A percentile compares a stretch with the other conserved stretches of the same genome.
Evolutionary conservation across 2,329 filamentous ascomycete genomes (phyloP).

Genomic region (Raffaelea deltoideospora): DNA sequence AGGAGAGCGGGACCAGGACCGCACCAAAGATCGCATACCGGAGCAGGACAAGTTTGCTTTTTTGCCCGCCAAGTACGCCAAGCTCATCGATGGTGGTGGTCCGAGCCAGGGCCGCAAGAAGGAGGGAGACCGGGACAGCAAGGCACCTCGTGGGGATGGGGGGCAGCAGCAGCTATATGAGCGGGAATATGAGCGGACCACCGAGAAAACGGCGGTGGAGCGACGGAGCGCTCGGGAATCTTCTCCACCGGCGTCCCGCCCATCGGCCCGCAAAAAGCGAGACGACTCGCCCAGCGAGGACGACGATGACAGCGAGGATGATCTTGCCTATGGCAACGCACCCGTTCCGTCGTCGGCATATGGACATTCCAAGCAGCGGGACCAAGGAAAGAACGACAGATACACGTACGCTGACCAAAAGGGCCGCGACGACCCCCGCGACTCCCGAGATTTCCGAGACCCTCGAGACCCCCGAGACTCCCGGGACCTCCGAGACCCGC

Average conservation of each 20-base stretch:
- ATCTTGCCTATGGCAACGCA: constrained; percentile 33
- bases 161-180: constrained; percentile 9
- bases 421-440: constrained; percentile 10
- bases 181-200: constrained; percentile 12
- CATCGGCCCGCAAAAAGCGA: constrained; percentile 1
- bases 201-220: neutral
- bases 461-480: constrained; percentile 1
- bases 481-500: constrained; percentile 1
- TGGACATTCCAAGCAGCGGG: constrained; percentile 16
- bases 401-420: constrained; percentile 16
- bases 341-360: constrained; percentile 4
- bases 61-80: constrained; percentile 32
- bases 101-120: neutral
- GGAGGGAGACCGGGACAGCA: neutral
- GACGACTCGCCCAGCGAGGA: constrained; percentile 3
- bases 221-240: neutral
- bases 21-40: constrained; percentile 15
- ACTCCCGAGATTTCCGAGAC: neutral
- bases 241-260: no score
- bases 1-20: constrained; percentile 8
- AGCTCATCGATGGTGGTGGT: constrained; percentile 15
- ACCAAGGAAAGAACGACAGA: constrained; percentile 22
- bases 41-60: constrained; percentile 25
- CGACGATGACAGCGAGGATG: constrained; percentile 10
- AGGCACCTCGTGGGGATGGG: constrained; percentile 1